phyloP scores from a whole-genome alignment of 2,329 filamentous ascomycete species.

The Phialophora verrucosa region DNA sequence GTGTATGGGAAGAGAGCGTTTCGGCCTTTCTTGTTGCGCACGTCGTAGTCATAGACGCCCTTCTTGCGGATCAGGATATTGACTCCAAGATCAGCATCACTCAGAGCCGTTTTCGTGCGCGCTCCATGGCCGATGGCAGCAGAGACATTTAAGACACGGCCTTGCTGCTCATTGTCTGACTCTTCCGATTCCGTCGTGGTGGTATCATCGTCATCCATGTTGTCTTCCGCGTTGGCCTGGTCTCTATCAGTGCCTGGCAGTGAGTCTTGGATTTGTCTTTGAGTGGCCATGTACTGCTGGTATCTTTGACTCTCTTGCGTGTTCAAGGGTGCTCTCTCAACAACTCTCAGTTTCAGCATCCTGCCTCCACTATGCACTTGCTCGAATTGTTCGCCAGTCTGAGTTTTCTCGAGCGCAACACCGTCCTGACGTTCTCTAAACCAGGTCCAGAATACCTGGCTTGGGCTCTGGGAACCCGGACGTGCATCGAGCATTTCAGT shows the following conservation, averaged over 20 bases:
- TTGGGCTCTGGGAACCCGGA: conserved; percentile 56
- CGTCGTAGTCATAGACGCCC: conserved; percentile 90
- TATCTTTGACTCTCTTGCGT: conserved; percentile 80
- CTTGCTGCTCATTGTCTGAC: conserved; percentile 87
- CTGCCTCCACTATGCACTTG: conserved; percentile 70
- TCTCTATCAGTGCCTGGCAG: conserved; percentile 68
- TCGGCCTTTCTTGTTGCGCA: conserved; percentile 86
- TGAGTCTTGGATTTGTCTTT: conserved; percentile 83
- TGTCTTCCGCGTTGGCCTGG: conserved; percentile 64
- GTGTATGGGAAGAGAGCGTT: conserved; percentile 92
- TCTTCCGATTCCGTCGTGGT: conserved; percentile 89
- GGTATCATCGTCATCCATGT: conserved; percentile 79
- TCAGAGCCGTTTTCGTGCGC: conserved; percentile 83
- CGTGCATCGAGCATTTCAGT: conserved; percentile 66
- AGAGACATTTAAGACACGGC: conserved; percentile 86
- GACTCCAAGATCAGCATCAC: conserved; percentile 87
- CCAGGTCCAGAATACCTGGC: conserved; percentile 75
- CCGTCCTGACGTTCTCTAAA: conserved; percentile 73
- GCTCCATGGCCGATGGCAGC: conserved; percentile 82
- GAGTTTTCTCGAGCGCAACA: conserved; percentile 62
- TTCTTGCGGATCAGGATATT: conserved; percentile 89
- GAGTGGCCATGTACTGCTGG: conserved; percentile 89
- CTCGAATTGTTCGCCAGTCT: conserved; percentile 65
- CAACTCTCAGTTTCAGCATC: conserved; percentile 65
- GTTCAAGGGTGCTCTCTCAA: conserved; percentile 69